Percentiles rank a stretch among this genome's conserved stretches.
Conservation (phyloP, 306 rosid species). For the peach (Prunus persica) region DNA sequence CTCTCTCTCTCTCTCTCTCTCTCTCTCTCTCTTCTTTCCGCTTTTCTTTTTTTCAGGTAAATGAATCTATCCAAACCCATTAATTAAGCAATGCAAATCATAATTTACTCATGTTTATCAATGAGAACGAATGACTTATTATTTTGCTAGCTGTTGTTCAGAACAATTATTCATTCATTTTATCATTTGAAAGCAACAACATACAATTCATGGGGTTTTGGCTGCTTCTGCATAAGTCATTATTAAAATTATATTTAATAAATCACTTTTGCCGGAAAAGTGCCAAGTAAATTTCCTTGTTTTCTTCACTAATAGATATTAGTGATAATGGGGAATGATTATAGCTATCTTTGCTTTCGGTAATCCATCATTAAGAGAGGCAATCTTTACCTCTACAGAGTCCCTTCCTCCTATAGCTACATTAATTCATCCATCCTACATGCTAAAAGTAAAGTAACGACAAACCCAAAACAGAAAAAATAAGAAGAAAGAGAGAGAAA, state of each 20-base stretch:
- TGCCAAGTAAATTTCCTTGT: slow-evolving; percentile 6
- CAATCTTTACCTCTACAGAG: too few species aligned
- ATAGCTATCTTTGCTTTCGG: slow-evolving; percentile 10
- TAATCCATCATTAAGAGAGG: not conserved
- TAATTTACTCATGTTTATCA: not conserved
- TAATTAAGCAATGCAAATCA: not conserved
- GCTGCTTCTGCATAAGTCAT: not conserved
- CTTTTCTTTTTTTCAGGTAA: not conserved
- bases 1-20: too few species aligned
- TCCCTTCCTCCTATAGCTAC: too few species aligned
- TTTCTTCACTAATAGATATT: slow-evolving; percentile 26
- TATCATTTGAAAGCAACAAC: not conserved
- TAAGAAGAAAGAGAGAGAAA: not conserved
- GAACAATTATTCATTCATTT: not conserved
- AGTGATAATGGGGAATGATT: slow-evolving; percentile 37
- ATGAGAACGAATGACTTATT: too few species aligned
- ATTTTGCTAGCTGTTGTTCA: not conserved
- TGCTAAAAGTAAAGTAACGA: not conserved
- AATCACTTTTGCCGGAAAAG: not conserved
- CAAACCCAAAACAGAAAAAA: slow-evolving; percentile 8
- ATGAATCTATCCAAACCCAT: not conserved
- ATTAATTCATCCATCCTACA: too few species aligned
- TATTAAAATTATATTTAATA: slow-evolving; percentile 1
- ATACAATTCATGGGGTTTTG: not conserved
- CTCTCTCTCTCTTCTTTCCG: too few species aligned